Percentiles rank a stretch among this genome's conserved stretches.
Evolutionary conservation across 352 stramenopile genomes (phyloP).

Genomic region (Pythium rhizo-oryzae): DNA sequence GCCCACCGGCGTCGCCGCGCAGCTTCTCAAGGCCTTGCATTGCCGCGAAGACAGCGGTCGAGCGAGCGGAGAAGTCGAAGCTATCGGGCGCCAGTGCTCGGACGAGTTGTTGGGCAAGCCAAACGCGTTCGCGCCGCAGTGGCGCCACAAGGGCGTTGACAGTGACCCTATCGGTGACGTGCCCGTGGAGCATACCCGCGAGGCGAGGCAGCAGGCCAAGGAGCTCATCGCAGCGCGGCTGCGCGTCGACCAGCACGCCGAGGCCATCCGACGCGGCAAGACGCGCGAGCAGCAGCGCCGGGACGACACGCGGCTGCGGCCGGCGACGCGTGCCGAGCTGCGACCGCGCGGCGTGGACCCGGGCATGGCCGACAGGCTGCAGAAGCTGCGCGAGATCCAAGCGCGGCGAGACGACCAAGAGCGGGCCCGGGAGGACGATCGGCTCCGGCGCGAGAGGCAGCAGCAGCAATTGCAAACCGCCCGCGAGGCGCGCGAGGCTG

Average conservation of each 20-base stretch:
- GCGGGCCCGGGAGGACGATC: background rate
- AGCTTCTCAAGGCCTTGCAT: conserved; percentile 44
- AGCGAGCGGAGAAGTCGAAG: background rate
- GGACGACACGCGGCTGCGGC: background rate
- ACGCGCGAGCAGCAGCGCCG: conserved; percentile 8
- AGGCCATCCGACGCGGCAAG: conserved; percentile 36
- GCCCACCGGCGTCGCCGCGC: conserved; percentile 32
- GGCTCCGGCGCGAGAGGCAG: background rate
- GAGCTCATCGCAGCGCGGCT: conserved; percentile 56
- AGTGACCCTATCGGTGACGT: background rate
- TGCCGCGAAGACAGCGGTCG: conserved; percentile 1
- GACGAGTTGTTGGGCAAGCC: conserved; percentile 55
- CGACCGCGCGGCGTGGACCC: background rate
- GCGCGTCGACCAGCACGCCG: conserved; percentile 44
- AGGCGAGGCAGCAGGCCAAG: conserved; percentile 32
- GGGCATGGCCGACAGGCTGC: conserved; percentile 9
- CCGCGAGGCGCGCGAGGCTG: too few species aligned
- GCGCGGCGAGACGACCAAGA: conserved; percentile 7
- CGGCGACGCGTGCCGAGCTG: background rate
- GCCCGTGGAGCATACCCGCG: background rate
- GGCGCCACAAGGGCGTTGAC: background rate
- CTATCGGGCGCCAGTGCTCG: conserved; percentile 45
- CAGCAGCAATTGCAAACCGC: background rate
- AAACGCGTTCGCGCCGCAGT: conserved; percentile 51
- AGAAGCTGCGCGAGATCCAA: conserved; percentile 25